A percentile compares a stretch with the other conserved stretches of the same genome.
Conservation (phyloP, 106 monocot genomes). For the Platanthera zijinensis region DNA sequence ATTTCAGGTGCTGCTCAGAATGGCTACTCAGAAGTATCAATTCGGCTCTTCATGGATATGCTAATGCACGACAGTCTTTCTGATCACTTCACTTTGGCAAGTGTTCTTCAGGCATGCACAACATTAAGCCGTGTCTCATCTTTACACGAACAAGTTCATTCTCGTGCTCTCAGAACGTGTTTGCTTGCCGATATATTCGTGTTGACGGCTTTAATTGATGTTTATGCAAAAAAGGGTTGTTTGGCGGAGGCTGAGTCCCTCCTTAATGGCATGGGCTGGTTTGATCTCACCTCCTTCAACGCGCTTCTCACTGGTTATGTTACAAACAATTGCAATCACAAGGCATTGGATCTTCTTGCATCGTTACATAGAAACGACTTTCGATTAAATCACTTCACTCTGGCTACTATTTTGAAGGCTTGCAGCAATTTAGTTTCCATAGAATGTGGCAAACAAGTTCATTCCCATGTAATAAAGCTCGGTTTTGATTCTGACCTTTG, state of each 20-base stretch:
- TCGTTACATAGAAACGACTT: conserved; percentile 20
- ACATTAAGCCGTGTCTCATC: neutral
- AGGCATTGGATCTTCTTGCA: conserved; percentile 35
- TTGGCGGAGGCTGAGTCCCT: conserved; percentile 38
- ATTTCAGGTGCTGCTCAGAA: conserved; percentile 16
- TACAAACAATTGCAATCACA: conserved; percentile 10
- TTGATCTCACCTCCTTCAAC: conserved; percentile 57
- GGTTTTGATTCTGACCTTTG: conserved; percentile 42
- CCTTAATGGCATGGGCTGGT: conserved; percentile 18
- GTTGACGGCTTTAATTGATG: conserved; percentile 51
- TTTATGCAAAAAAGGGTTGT: conserved; percentile 42
- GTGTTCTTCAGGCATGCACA: conserved; percentile 39
- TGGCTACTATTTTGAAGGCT: conserved; percentile 56
- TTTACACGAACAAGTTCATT: conserved; percentile 46
- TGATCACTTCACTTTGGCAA: conserved; percentile 57
- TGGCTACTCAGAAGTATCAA: conserved; percentile 16
- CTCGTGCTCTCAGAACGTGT: conserved; percentile 29
- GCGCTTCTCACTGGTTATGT: conserved; percentile 57
- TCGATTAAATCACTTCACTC: conserved; percentile 31
- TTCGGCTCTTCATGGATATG: conserved; percentile 38
- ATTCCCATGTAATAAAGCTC: conserved; percentile 33
- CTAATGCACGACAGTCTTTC: conserved; percentile 24
- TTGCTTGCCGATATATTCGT: conserved; percentile 39
- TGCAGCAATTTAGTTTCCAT: conserved; percentile 36
- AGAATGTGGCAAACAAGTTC: too few relatives aligned